Conservation (phyloP, 225 moss, liverwort and hornwort genomes). For the Marchantia polymorpha region DNA sequence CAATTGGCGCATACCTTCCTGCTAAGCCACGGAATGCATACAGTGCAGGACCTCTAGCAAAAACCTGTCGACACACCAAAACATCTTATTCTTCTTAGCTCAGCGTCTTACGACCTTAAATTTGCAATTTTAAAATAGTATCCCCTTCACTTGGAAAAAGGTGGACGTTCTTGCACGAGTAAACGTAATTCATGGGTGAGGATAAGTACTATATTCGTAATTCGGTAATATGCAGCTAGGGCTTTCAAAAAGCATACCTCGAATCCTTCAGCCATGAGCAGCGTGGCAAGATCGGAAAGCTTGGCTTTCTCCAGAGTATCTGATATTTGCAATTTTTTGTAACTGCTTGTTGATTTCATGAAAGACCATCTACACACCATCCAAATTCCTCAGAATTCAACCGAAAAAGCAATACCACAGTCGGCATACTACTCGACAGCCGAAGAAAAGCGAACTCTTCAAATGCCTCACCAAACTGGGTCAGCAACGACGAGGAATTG, state of each 20-base stretch:
- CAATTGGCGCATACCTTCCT: slow-evolving; percentile 90
- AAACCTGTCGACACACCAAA: slow-evolving; percentile 38
- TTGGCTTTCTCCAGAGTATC: slow-evolving; percentile 78
- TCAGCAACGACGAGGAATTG: not conserved
- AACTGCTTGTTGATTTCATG: slow-evolving; percentile 50
- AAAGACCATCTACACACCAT: slow-evolving; percentile 66
- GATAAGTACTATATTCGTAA: no score
- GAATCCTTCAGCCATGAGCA: slow-evolving; percentile 75
- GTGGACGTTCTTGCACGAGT: not conserved
- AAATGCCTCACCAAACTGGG: not conserved
- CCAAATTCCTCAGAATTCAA: not conserved
- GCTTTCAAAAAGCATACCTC: slow-evolving; percentile 40
- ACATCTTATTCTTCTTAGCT: not conserved
- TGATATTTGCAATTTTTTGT: slow-evolving; percentile 55
- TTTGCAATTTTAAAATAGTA: not conserved
- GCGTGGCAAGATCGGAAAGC: slow-evolving; percentile 67
- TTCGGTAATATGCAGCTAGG: not conserved
- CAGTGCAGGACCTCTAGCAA: slow-evolving; percentile 60
- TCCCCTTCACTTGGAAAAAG: not conserved
- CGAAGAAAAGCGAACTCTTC: not conserved
- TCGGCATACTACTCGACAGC: not conserved
- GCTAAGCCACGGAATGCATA: slow-evolving; percentile 95
- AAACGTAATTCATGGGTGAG: not conserved
- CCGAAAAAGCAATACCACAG: not conserved
- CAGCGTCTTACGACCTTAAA: not conserved